Base-by-base conservation (phyloP, 768 basidiomycete species). In the Lentinula edodes region DNA sequence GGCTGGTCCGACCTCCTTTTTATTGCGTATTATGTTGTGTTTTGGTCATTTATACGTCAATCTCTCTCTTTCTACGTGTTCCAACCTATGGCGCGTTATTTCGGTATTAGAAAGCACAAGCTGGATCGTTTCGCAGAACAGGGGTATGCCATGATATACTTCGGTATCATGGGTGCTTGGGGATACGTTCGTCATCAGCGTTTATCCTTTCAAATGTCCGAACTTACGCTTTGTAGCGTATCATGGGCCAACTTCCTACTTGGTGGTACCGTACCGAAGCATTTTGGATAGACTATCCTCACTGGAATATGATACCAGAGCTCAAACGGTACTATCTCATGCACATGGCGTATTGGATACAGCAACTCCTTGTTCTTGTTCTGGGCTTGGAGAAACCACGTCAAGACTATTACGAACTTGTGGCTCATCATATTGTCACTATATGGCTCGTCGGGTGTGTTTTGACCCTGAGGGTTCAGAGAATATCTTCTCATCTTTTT, bases 291-390 rank as follows among this genome's bases (percentile, higher is more conserved):
- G 92, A 84, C 61, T 97, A 96, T 69, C 95, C 95, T 18, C 85
- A 91, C 69, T 92, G 90, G 88, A 82, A 89, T 51, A 91, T 99
- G 90, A 83, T 81, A 32, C 86, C 87, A 0, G 82, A 86, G 64
- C 76, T 98, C 66, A 99, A 99, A 75, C 74, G 82, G 48, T 98
- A 97, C 76, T 98, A 98, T 72, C 86, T 99, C 60, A 84, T 95
- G 76, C 96, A 99, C 70, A 83, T 85, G 62, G 81, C 95, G 2
- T 98, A 98, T 73, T 98, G 97, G 97, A 83, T 87, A 48, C 95
- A 98, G 69, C 95, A 99, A 71, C 80, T 95, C 63, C 74, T 98
- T n/a, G 87, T 99, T 15, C 81, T 98, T 6, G 75, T 90, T 3
- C 82, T 95, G 9, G 78, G 87, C 51, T 82, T 99, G 15, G 97